A percentile compares a stretch with the other conserved stretches of the same genome.
These are phyloP conservation scores for Canna indica DNA, from an alignment of 176 grass and related monocot species.

Conservation along the genomic window DNA sequence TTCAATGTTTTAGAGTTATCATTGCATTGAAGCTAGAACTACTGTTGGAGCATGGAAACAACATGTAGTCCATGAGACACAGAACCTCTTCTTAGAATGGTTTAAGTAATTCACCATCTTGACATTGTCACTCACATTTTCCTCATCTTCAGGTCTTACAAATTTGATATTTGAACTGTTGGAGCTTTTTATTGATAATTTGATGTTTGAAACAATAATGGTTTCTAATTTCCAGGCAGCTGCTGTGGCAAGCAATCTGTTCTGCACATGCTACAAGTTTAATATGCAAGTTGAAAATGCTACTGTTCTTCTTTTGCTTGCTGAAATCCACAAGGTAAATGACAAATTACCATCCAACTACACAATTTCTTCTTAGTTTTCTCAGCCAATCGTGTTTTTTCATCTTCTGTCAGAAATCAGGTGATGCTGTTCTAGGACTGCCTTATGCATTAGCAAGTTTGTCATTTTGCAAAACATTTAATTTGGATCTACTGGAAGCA, in stretches of 20 bases:
- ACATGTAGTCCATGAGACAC: no score
- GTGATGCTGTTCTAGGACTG: conserved; percentile 59
- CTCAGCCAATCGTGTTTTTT: background rate
- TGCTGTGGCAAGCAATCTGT: conserved; percentile 72
- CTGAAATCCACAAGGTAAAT: conserved; percentile 87
- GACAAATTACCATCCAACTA: background rate
- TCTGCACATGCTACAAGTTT: conserved; percentile 84
- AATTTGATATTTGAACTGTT: no score
- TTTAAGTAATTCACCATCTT: no score
- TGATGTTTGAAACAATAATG: no score
- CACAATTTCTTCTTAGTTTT: background rate
- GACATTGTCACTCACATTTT: no score
- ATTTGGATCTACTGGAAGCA: conserved; percentile 85
- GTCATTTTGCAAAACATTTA: conserved; percentile 90
- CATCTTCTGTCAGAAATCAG: conserved; percentile 46
- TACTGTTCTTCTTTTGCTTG: conserved; percentile 85
- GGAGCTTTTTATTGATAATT: no score
- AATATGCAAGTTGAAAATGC: conserved; percentile 97
- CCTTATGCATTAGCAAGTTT: conserved; percentile 77
- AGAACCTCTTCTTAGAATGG: conserved; percentile 3
- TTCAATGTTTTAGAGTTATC: background rate
- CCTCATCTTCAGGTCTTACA: no score
- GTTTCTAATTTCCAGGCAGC: no score
- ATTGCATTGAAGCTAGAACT: background rate
- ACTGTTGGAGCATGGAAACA: background rate